Percentiles rank a stretch among this genome's conserved stretches.
Conservation (phyloP, 2,329 filamentous ascomycete genomes). For the Xylaria sp. region DNA sequence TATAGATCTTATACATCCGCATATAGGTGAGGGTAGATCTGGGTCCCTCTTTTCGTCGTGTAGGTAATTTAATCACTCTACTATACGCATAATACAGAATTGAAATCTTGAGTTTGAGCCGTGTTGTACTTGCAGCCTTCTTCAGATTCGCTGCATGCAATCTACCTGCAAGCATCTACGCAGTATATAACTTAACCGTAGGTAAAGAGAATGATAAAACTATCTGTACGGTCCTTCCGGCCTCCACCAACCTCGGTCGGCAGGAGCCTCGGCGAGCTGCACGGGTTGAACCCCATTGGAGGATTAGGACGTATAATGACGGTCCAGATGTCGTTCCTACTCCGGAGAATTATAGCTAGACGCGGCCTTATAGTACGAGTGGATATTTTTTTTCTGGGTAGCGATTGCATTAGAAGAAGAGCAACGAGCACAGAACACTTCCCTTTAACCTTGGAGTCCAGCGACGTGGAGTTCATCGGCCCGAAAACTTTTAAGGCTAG, state of each 20-base stretch:
- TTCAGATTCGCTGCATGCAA: neutral
- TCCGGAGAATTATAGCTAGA: neutral
- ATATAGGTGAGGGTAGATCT: no score
- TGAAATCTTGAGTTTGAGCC: no score
- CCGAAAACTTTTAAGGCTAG: neutral
- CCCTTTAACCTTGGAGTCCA: neutral
- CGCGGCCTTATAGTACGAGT: neutral
- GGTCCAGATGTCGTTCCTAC: neutral
- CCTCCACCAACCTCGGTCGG: neutral
- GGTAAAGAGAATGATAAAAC: neutral
- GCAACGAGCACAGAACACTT: neutral
- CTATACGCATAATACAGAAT: no score
- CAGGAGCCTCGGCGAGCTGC: neutral
- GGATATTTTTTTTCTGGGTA: neutral
- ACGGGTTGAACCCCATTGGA: neutral
- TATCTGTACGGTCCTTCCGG: neutral
- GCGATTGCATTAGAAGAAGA: neutral
- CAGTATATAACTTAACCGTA: neutral
- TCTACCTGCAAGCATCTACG: neutral
- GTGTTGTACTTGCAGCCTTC: no score
- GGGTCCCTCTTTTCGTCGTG: no score
- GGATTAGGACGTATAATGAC: neutral
- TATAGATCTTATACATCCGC: no score
- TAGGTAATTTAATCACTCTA: no score
- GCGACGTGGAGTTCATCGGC: neutral